A percentile compares a stretch with the other conserved stretches of the same genome.
Evolutionary conservation across 73 alveolate species (phyloP).

Genomic region (Breviolum minutum): DNA sequence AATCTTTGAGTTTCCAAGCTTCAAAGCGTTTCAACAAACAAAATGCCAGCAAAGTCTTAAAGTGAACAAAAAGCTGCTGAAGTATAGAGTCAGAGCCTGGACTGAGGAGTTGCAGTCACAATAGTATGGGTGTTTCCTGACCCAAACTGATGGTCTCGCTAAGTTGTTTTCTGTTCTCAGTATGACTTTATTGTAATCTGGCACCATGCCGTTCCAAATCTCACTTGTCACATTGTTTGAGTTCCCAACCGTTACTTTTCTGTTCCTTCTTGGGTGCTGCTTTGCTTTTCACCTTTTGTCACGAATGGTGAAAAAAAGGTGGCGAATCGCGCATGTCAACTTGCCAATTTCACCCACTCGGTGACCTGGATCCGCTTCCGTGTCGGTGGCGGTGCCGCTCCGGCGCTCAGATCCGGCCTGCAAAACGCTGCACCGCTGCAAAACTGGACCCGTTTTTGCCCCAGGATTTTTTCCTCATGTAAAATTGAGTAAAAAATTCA

Average conservation of each 20-base stretch:
- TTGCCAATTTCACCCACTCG: no score
- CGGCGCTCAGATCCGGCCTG: constrained; percentile 82
- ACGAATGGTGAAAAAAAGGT: background rate
- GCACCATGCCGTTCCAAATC: no score
- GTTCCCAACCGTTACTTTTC: background rate
- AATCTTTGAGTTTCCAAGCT: background rate
- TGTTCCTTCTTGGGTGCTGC: background rate
- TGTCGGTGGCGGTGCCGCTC: constrained; percentile 80
- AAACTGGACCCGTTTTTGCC: background rate
- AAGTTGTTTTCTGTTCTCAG: no score
- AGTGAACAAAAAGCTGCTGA: background rate
- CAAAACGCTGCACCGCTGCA: background rate
- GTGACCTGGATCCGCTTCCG: constrained; percentile 54
- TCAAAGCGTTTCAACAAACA: background rate
- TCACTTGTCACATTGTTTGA: no score
- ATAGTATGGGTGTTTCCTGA: constrained; percentile 67
- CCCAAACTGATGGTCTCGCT: no score
- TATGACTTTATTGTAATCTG: no score
- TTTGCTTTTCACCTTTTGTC: constrained; percentile 42
- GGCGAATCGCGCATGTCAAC: no score
- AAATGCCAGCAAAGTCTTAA: background rate
- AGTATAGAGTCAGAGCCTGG: background rate
- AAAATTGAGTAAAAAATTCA: background rate
- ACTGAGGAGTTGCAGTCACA: constrained; percentile 79
- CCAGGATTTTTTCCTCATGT: background rate